Evolutionary conservation across 306 rosid species (phyloP), one percentile per base, ranked within the genome.

Genomic region (Vigna hirtella): DNA sequence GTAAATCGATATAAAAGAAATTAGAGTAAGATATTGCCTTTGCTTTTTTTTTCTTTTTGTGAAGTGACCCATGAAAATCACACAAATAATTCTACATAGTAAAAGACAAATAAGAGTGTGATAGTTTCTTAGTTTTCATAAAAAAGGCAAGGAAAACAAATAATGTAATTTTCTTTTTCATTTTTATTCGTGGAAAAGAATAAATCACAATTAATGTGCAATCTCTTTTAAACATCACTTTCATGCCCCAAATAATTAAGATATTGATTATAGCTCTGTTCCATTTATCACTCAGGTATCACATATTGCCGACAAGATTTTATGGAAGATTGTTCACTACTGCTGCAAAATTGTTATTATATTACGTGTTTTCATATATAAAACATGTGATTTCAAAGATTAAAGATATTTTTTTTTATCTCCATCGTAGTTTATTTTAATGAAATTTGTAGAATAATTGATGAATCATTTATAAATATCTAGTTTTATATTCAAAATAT

Each of bases 301-400:
- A 40, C 81, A 42, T 38, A 55, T 47, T 75, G 43, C 62, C 87
- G 87, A 84, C 87, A 84, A 70, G 50, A 84, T 76, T 34, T 63
- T 14, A 49, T 70, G 82, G 76, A 72, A 72, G 34, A 30, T 30
- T 30, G 34, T 30, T 30, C 34, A 30, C 34, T 30, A 30, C 34
- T 3, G 34, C 34, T 30, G 34, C 66, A 72, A 72, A 49, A 72
- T 78, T 45, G 15, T 45, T 45, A 1, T 38, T 38, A 38, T 38
- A 38, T 38, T 38, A 38, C 7, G 43, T 38, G 43, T 7, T 38
- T 38, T 6, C 38, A 38, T 38, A 38, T 38, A 9, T 38, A 4
- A 34, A 34, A 34, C 38, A 34, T 34, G 1, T 34, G 7, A 34
- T 34, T 34, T 6, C 38, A 34, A 34, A 34, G 7, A 4, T 34